Evolutionary conservation across 139 green algal genomes (phyloP).

Genomic region (Spirogloea muscicola): DNA sequence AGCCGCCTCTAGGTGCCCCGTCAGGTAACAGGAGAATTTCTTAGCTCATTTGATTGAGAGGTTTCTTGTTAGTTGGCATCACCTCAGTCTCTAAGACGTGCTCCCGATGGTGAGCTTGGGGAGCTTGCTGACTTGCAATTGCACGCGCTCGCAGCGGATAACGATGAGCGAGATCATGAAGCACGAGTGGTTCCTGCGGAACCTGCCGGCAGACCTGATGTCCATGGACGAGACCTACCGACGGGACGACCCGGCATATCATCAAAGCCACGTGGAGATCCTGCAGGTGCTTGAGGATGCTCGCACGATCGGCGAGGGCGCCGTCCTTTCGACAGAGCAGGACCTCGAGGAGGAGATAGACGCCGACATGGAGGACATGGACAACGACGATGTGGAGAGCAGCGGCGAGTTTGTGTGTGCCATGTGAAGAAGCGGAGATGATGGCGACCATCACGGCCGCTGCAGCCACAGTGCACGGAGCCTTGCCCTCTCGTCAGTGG

Average conservation of each 20-base stretch:
- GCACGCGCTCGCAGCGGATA: conserved; percentile 70
- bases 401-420: conserved; percentile 34
- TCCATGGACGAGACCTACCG: conserved; percentile 19
- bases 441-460: too few species aligned
- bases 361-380: conserved; percentile 32
- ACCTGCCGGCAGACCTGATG: conserved; percentile 78
- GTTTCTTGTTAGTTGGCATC: too few species aligned
- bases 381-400: conserved; percentile 28
- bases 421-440: too few species aligned
- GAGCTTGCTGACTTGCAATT: too few species aligned
- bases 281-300: conserved; percentile 47
- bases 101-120: too few species aligned
- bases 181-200: conserved; percentile 85
- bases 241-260: conserved; percentile 32
- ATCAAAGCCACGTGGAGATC: conserved; percentile 43
- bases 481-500: too few species aligned
- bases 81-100: too few species aligned
- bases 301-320: neutral
- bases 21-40: too few species aligned
- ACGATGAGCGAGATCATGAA: conserved; percentile 70
- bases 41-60: too few species aligned
- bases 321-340: neutral
- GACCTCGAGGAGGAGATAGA: conserved; percentile 11
- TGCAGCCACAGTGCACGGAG: too few species aligned
- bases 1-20: too few species aligned